These are phyloP conservation scores for Cryptosporidium meleagridis DNA, from an alignment of 169 alveolate genomes.

Conservation along the genomic window DNA sequence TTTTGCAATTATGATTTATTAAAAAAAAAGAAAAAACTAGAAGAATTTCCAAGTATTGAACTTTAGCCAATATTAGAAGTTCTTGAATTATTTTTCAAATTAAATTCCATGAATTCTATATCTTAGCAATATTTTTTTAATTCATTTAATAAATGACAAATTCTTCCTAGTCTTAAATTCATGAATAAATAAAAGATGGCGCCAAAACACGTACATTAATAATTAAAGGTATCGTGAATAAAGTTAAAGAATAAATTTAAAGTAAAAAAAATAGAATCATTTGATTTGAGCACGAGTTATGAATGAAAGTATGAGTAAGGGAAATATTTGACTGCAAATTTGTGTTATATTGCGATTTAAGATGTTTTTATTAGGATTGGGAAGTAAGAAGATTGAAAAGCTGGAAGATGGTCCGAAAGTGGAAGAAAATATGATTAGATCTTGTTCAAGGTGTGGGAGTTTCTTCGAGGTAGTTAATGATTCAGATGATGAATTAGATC, in stretches of 20 bases:
- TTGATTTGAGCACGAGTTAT: background rate
- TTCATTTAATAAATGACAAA: too few species aligned
- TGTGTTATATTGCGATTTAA: background rate
- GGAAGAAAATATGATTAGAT: background rate
- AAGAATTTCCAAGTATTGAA: background rate
- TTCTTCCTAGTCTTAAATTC: background rate
- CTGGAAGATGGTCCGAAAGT: background rate
- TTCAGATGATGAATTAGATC: background rate
- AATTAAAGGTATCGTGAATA: background rate
- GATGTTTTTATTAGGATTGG: background rate
- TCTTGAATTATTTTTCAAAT: too few species aligned
- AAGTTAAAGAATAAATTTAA: background rate
- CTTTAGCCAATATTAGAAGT: background rate
- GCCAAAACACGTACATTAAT: background rate
- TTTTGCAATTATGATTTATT: too few species aligned
- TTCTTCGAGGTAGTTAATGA: background rate
- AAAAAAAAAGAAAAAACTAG: too few species aligned
- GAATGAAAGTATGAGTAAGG: background rate
- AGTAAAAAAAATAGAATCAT: background rate
- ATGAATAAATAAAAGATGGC: background rate
- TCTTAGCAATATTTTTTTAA: too few species aligned
- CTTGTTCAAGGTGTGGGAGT: slow-evolving; percentile 34
- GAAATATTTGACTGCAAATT: background rate
- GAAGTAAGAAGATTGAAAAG: slow-evolving; percentile 2
- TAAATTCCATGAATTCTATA: background rate